Evolutionary conservation across 768 basidiomycete genomes (phyloP).

Genomic region (Epithele typhae): DNA sequence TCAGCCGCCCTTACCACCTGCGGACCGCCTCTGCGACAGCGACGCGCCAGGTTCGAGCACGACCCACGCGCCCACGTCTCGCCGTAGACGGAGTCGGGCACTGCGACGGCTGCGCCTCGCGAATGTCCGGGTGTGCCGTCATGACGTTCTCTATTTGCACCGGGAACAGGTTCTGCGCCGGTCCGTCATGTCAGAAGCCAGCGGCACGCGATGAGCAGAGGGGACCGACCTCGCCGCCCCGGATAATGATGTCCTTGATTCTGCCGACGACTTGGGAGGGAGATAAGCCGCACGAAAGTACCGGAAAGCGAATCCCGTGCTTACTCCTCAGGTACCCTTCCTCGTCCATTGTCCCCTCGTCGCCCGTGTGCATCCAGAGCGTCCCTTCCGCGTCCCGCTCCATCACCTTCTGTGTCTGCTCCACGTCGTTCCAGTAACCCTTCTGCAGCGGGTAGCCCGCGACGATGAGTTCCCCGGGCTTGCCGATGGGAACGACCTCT

Average conservation of each 20-base stretch:
- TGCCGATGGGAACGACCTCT: constrained; percentile 64
- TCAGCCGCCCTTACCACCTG: constrained; percentile 61
- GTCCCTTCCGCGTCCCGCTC: constrained; percentile 49
- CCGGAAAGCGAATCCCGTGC: constrained; percentile 15
- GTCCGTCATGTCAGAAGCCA: background rate
- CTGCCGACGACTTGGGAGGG: constrained; percentile 61
- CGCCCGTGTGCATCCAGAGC: constrained; percentile 83
- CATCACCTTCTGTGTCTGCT: constrained; percentile 61
- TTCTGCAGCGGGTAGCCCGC: constrained; percentile 78
- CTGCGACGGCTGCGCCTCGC: constrained; percentile 74
- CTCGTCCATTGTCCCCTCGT: constrained; percentile 76
- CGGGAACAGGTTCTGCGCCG: constrained; percentile 68
- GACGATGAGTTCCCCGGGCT: constrained; percentile 69
- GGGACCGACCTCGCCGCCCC: constrained; percentile 68
- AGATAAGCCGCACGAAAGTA: too few relatives aligned
- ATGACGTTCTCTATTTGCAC: constrained; percentile 80
- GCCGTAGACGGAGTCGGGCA: constrained; percentile 64
- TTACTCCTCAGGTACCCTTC: constrained; percentile 74
- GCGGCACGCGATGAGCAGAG: background rate
- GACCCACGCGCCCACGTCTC: constrained; percentile 85
- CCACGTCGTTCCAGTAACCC: constrained; percentile 76
- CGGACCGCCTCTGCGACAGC: constrained; percentile 42
- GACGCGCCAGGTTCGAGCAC: constrained; percentile 38
- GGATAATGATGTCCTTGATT: constrained; percentile 84
- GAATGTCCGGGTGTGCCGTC: constrained; percentile 48